phyloP scores from a whole-genome alignment of 2,329 filamentous ascomycete species.

The Chaetoscypha palmicola region DNA sequence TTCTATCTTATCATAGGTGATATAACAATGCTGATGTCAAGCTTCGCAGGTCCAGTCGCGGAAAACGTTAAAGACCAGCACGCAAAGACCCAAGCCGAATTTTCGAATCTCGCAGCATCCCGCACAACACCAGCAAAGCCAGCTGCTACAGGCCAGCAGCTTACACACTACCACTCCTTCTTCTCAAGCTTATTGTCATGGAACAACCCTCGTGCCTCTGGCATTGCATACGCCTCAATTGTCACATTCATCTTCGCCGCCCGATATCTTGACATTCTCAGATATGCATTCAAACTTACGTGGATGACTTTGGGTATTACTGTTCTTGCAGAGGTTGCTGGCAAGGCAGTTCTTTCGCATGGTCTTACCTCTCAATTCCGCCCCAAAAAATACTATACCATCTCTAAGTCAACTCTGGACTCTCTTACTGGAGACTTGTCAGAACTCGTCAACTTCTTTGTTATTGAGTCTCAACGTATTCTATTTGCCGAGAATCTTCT shows the following conservation, averaged over 20 bases:
- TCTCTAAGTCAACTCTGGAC: constrained; percentile 57
- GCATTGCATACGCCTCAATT: constrained; percentile 53
- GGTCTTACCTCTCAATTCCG: constrained; percentile 60
- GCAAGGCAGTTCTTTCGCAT: constrained; percentile 53
- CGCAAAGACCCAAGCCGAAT: constrained; percentile 48
- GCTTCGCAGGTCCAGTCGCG: constrained; percentile 46
- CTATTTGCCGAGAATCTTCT: constrained; percentile 61
- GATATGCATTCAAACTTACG: constrained; percentile 58
- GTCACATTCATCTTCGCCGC: constrained; percentile 54
- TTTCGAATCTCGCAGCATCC: constrained; percentile 51
- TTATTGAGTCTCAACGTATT: constrained; percentile 63
- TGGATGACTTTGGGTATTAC: constrained; percentile 56
- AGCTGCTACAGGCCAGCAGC: constrained; percentile 53
- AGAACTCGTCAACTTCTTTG: constrained; percentile 65
- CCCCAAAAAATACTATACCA: constrained; percentile 60
- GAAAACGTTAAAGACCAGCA: constrained; percentile 51
- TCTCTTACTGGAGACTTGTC: constrained; percentile 55
- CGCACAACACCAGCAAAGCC: constrained; percentile 47
- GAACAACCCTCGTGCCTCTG: constrained; percentile 60
- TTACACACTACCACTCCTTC: constrained; percentile 66
- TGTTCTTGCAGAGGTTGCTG: constrained; percentile 52
- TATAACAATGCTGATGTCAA: constrained; percentile 13
- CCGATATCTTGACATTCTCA: constrained; percentile 59
- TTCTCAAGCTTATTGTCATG: constrained; percentile 64
- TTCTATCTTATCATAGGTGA: constrained; percentile 3